A percentile compares a stretch with the other conserved stretches of the same genome.
phyloP scores from a whole-genome alignment of 345 rosid genomes.

The Fremontodendron californicum region DNA sequence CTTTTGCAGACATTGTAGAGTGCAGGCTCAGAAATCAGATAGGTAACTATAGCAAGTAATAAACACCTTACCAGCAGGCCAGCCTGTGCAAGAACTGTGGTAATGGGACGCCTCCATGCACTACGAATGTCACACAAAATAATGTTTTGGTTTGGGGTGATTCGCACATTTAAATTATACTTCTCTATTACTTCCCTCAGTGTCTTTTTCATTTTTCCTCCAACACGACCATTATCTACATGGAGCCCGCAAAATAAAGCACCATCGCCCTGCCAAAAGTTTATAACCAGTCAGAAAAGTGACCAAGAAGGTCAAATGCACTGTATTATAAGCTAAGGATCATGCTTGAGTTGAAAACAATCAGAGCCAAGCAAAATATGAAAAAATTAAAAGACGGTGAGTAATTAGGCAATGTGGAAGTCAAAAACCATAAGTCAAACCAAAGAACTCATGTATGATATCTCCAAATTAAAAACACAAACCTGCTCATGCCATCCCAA shows the following conservation, averaged over 20 bases:
- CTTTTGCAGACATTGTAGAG: background rate
- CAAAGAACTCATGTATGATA: background rate
- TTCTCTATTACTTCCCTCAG: constrained; percentile 90
- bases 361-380: background rate
- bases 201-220: constrained; percentile 85
- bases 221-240: constrained; percentile 87
- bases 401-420: too few species aligned
- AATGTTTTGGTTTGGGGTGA: constrained; percentile 91
- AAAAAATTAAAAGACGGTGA: too few species aligned
- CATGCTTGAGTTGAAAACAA: background rate
- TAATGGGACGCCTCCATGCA: constrained; percentile 80
- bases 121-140: constrained; percentile 77
- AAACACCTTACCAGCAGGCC: constrained; percentile 73
- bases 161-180: constrained; percentile 74
- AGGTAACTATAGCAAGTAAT: background rate
- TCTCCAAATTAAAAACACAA: constrained; percentile 2
- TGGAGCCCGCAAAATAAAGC: constrained; percentile 81
- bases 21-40: background rate
- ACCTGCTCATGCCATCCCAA: constrained; percentile 99
- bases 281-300: background rate
- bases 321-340: background rate
- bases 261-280: constrained; percentile 71
- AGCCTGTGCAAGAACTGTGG: constrained; percentile 82
- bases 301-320: background rate
- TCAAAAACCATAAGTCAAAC: background rate